Evolutionary conservation across 75 land plant genomes (phyloP).

Genomic region (Azolla pinnata): DNA sequence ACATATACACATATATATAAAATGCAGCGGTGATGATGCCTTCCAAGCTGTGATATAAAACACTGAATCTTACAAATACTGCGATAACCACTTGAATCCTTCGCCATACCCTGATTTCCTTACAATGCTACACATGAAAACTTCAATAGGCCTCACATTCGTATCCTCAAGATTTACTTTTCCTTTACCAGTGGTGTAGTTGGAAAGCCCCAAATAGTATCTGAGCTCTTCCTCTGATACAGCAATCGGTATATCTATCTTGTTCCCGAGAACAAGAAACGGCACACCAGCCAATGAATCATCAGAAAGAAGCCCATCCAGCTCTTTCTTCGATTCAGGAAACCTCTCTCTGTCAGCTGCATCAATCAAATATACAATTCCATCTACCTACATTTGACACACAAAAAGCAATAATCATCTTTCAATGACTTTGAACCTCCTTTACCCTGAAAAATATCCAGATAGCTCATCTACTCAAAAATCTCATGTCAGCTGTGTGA

Average conservation of each 20-base stretch:
- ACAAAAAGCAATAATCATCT: too few relatives aligned
- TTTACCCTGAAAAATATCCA: too few relatives aligned
- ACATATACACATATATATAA: too few relatives aligned
- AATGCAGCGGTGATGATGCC: too few relatives aligned
- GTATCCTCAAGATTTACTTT: slow-evolving; percentile 51
- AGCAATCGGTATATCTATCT: slow-evolving; percentile 65
- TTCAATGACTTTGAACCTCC: too few relatives aligned
- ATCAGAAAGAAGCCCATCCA: slow-evolving; percentile 74
- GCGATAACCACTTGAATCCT: slow-evolving; percentile 67
- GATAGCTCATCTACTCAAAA: background rate
- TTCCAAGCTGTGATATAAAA: too few relatives aligned
- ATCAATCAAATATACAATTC: slow-evolving; percentile 71
- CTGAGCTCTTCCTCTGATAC: slow-evolving; percentile 71
- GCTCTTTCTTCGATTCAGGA: slow-evolving; percentile 70
- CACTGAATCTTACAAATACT: too few relatives aligned
- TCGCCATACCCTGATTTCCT: slow-evolving; percentile 80
- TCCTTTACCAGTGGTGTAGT: slow-evolving; percentile 76
- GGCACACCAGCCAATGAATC: slow-evolving; percentile 58
- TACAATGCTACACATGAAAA: slow-evolving; percentile 83
- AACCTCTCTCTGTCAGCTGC: slow-evolving; percentile 73
- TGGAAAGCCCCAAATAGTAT: slow-evolving; percentile 45
- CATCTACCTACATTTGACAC: slow-evolving; percentile 68
- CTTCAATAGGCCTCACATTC: slow-evolving; percentile 59
- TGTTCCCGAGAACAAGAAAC: slow-evolving; percentile 54
- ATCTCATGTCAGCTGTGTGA: too few relatives aligned